Evolutionary conservation across 257 asterid genomes (phyloP), one percentile per base, ranked within the genome.

Genomic region (Ajuga chamaepitys): DNA sequence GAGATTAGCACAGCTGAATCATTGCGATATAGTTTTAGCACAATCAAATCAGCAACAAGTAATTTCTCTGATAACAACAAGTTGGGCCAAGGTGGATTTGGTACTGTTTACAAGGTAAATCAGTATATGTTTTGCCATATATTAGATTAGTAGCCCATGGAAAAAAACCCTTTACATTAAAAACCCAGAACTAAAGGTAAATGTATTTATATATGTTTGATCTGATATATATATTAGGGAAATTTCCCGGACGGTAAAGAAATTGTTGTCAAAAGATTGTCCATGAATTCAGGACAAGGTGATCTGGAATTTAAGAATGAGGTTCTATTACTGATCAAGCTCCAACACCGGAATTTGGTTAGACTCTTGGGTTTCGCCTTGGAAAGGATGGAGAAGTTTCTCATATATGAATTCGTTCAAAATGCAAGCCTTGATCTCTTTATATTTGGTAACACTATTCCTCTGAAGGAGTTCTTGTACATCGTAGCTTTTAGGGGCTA

Each of bases 31-130:
- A 35, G 38, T 12, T 71, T 78, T 16, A 25, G 28, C 20, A 32
- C 50, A 13, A 68, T 78, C 4, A 74, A 67, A 57, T 14, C 47
- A 10, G 77, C 77, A 2, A 78, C 83, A 11, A 46, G 62, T 22
- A 53, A 71, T 62, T 78, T 78, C 75, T 70, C 83, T 0, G 67
- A 62, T 3, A 67, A 56, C 2, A 70, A 67, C 58, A 71, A 78
- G 51, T 16, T 78, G 24, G 80, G 83, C 0, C 24, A 71, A 44
- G 83, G 83, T 62, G 83, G 83, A 74, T 78, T 78, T n/a, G 83
- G 83, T 3, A 4, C 69, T 4, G 83, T 78, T 32, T 74, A 78
- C 30, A 71, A 66, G 83, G 83, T 74, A 74, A 26, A 9, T 37
- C 14, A 32, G 37, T 3, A 35, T 9, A 34, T 64, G 20, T 3